phyloP scores from a whole-genome alignment of 352 stramenopile species.

The Pythium apleroticum region DNA sequence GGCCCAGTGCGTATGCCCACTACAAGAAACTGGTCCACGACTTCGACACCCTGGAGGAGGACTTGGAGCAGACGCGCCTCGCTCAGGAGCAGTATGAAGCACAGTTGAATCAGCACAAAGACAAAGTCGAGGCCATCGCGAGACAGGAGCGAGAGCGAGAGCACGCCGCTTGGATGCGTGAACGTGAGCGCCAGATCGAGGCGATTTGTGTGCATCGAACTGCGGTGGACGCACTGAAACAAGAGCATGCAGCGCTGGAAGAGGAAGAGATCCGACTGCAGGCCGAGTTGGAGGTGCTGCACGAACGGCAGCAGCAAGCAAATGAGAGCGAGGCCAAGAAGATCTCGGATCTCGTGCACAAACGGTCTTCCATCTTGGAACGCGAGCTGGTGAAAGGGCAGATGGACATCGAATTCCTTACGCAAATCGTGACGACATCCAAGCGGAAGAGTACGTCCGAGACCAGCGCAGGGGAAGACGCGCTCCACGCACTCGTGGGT shows the following conservation, averaged over 20 bases:
- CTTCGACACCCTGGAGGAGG: slow-evolving; percentile 43
- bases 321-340: slow-evolving; percentile 39
- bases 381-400: slow-evolving; percentile 45
- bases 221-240: slow-evolving; percentile 25
- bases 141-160: slow-evolving; percentile 27
- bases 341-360: slow-evolving; percentile 48
- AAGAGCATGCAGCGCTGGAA: slow-evolving; percentile 35
- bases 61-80: slow-evolving; percentile 34
- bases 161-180: slow-evolving; percentile 36
- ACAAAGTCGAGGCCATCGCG: slow-evolving; percentile 5
- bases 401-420: slow-evolving; percentile 48
- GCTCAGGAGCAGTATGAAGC: slow-evolving; percentile 32
- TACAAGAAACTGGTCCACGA: slow-evolving; percentile 58
- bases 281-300: slow-evolving; percentile 50
- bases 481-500: slow-evolving; percentile 29
- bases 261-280: slow-evolving; percentile 39
- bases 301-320: slow-evolving; percentile 38
- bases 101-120: slow-evolving; percentile 20
- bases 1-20: slow-evolving; percentile 43
- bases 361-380: slow-evolving; percentile 42
- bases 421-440: slow-evolving; percentile 34
- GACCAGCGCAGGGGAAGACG: not conserved
- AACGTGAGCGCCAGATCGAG: slow-evolving; percentile 41
- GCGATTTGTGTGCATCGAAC: slow-evolving; percentile 31
- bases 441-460: not conserved